These are phyloP conservation scores for Mortierella sp. DNA, from an alignment of 371 early-diverging fungal species.

Conservation along the genomic window DNA sequence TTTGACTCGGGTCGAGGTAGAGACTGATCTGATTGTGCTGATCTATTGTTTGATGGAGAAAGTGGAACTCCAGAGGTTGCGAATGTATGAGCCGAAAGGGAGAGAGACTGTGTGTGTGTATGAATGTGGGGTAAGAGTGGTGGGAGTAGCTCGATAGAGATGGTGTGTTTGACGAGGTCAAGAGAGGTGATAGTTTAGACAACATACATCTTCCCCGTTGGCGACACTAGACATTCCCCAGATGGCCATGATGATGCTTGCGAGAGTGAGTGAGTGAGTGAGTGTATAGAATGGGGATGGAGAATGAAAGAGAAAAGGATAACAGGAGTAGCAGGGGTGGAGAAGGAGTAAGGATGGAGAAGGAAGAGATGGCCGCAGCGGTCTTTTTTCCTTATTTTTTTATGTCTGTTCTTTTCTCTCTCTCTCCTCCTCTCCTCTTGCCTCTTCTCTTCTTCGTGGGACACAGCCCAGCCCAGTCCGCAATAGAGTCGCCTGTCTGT, in stretches of 20 bases:
- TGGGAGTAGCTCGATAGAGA: neutral
- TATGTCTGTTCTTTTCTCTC: no score
- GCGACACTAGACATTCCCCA: constrained; percentile 47
- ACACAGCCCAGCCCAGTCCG: no score
- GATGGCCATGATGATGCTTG: constrained; percentile 49
- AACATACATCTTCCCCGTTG: constrained; percentile 34
- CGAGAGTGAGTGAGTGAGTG: neutral
- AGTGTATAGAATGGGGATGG: neutral
- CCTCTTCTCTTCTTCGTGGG: no score
- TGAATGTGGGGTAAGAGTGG: neutral
- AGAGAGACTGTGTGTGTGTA: no score
- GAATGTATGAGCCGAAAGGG: no score
- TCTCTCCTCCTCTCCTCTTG: no score
- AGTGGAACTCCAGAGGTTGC: no score
- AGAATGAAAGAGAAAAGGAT: neutral
- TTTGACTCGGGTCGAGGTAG: neutral
- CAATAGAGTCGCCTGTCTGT: no score
- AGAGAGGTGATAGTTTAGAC: neutral
- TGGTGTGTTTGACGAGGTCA: neutral
- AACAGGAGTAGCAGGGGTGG: neutral
- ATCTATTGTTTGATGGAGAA: neutral
- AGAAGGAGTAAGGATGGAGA: neutral
- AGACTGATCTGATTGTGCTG: neutral
- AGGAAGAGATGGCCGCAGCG: neutral
- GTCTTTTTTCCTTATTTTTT: neutral